Percentiles rank a stretch among this genome's conserved stretches.
These are phyloP conservation scores for Xylariaceae sp. DNA, from an alignment of 2,329 filamentous ascomycete genomes.

Conservation along the genomic window DNA sequence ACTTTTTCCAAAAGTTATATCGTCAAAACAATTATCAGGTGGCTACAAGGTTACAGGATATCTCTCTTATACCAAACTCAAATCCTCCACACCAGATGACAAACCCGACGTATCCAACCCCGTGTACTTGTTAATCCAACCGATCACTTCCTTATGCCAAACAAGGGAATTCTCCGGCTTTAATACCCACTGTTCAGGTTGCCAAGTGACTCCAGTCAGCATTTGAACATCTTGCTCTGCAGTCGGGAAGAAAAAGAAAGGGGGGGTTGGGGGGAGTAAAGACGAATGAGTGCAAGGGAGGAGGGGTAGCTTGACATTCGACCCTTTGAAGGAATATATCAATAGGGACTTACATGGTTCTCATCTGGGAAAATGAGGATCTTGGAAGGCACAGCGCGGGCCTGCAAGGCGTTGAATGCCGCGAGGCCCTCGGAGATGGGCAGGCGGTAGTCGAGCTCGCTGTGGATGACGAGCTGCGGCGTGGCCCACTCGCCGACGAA, in stretches of 20 bases:
- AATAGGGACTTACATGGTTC: constrained; percentile 50
- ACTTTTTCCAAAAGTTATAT: no score
- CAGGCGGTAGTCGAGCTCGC: constrained; percentile 81
- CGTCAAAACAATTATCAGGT: no score
- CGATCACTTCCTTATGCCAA: constrained; percentile 82
- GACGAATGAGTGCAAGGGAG: no score
- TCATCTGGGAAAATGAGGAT: constrained; percentile 78
- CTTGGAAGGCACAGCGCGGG: constrained; percentile 66
- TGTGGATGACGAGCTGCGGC: constrained; percentile 83
- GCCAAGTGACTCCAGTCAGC: no score
- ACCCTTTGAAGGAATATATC: no score
- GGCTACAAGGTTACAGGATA: background rate
- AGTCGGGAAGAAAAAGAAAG: background rate
- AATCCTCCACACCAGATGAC: constrained; percentile 17
- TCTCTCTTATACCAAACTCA: constrained; percentile 15
- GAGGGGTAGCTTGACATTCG: no score
- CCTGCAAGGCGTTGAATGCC: constrained; percentile 81
- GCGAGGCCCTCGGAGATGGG: constrained; percentile 79
- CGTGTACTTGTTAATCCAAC: constrained; percentile 65
- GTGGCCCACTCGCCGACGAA: constrained; percentile 70
- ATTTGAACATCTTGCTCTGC: no score
- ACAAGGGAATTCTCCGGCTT: constrained; percentile 87
- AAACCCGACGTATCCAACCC: constrained; percentile 35
- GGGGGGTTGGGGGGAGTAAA: no score
- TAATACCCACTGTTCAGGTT: constrained; percentile 74